Evolutionary conservation across 306 rosid species (phyloP).

Genomic region (Prunus davidiana): DNA sequence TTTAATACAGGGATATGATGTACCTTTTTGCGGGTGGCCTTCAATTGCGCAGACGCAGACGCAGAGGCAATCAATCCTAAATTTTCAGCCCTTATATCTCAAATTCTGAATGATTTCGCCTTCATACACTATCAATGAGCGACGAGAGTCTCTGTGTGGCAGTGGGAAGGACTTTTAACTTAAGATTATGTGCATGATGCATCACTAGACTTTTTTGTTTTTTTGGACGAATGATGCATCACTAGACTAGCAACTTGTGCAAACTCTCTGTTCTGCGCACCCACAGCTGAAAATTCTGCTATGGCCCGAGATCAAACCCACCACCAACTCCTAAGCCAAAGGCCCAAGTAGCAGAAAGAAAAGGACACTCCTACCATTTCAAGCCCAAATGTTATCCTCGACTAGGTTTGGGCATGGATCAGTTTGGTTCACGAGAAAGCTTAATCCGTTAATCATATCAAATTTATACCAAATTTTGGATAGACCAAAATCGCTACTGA

Average conservation of each 20-base stretch:
- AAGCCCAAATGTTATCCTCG: neutral
- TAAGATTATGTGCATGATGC: too few relatives aligned
- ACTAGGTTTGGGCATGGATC: too few relatives aligned
- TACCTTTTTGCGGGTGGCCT: neutral
- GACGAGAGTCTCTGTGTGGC: neutral
- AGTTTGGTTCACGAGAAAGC: too few relatives aligned
- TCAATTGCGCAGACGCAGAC: neutral
- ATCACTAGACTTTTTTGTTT: too few relatives aligned
- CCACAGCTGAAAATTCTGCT: neutral
- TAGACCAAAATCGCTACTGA: too few relatives aligned
- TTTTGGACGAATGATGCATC: too few relatives aligned
- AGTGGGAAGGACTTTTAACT: neutral
- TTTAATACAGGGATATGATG: neutral
- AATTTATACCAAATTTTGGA: too few relatives aligned
- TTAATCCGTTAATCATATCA: too few relatives aligned
- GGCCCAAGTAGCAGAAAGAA: neutral
- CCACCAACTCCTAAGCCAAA: neutral
- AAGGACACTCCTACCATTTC: neutral
- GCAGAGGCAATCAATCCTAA: neutral
- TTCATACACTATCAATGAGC: neutral
- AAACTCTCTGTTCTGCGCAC: neutral
- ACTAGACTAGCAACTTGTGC: too few relatives aligned
- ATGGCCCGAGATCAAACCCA: neutral
- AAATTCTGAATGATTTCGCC: conserved; percentile 2
- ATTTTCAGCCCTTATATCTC: neutral